These are phyloP conservation scores for Trichoderma gracile DNA, from an alignment of 2,329 filamentous ascomycete genomes.

Conservation along the genomic window DNA sequence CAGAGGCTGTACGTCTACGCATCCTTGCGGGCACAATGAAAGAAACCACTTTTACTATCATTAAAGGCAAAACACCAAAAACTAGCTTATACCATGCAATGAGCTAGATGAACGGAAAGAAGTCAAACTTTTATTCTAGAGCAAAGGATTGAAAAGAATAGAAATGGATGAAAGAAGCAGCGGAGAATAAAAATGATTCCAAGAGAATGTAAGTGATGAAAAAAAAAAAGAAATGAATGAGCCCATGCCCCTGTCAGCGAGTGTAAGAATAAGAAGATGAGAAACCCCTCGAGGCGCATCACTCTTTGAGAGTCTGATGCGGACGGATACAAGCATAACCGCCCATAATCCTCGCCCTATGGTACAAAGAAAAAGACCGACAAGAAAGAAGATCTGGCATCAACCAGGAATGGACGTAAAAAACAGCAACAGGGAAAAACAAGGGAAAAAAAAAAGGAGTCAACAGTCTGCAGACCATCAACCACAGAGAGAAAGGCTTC, in stretches of 20 bases:
- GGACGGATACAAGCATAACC: neutral
- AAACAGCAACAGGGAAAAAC: neutral
- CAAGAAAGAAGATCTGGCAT: neutral
- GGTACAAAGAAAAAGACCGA: neutral
- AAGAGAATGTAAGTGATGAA: neutral
- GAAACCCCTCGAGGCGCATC: neutral
- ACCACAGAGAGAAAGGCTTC: neutral
- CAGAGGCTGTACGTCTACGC: no score
- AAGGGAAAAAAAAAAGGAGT: neutral
- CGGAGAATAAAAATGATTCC: neutral
- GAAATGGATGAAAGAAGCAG: neutral
- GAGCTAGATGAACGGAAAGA: no score
- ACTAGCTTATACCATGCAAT: no score
- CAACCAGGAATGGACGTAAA: neutral
- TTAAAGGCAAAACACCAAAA: no score
- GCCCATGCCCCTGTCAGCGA: neutral
- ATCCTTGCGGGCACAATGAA: no score
- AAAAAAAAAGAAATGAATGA: neutral
- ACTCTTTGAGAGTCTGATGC: neutral
- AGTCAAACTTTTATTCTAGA: no score
- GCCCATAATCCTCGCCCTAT: neutral
- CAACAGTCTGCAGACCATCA: no score
- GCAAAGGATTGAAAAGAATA: no score
- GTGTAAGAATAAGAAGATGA: slow-evolving; percentile 1
- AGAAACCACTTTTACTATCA: no score